Conservation (phyloP, 257 asterid genomes). For the Thymus quinquecostatus region DNA sequence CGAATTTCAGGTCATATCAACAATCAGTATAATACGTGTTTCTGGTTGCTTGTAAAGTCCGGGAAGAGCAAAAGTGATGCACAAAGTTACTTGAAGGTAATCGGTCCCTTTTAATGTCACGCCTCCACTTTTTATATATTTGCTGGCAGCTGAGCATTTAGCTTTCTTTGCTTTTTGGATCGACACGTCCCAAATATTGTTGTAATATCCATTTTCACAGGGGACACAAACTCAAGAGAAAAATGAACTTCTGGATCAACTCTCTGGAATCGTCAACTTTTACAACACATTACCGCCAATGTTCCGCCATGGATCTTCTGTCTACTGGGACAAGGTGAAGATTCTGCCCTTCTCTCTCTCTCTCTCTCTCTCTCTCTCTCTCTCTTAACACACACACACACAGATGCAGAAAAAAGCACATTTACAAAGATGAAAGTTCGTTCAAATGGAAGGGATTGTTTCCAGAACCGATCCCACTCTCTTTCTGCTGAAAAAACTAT, state of each 20-base stretch:
- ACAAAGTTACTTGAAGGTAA: constrained; percentile 69
- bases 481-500: neutral
- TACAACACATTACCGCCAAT: constrained; percentile 61
- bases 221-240: constrained; percentile 88
- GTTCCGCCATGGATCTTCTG: constrained; percentile 80
- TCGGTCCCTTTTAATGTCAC: neutral
- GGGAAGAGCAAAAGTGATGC: constrained; percentile 81
- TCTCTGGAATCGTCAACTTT: constrained; percentile 52
- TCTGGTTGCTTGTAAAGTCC: constrained; percentile 93
- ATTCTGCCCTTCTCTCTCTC: constrained; percentile 24
- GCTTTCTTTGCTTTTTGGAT: no score
- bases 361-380: neutral
- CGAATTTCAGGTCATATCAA: constrained; percentile 79
- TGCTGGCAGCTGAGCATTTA: no score
- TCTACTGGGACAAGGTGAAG: constrained; percentile 67
- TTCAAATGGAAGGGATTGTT: no score
- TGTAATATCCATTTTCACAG: constrained; percentile 39
- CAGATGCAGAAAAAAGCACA: no score
- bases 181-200: neutral
- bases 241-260: constrained; percentile 57
- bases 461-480: neutral
- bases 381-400: neutral
- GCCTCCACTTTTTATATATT: neutral
- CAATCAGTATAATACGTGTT: constrained; percentile 91
- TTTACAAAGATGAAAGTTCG: no score